Conservation (phyloP, 2,329 filamentous ascomycete genomes). For the Curvularia lunata region DNA sequence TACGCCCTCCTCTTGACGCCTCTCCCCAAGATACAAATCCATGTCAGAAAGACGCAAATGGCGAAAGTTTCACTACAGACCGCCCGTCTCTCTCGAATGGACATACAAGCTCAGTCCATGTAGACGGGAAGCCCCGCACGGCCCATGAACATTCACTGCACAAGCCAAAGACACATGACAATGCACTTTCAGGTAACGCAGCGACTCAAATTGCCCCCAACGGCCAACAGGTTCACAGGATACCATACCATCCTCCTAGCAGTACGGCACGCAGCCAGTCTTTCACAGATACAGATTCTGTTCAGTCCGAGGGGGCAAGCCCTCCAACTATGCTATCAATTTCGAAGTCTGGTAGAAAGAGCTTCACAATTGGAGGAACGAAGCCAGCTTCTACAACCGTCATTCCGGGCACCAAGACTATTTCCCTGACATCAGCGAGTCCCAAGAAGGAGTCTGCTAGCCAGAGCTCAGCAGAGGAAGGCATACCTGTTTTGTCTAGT, state of each 20-base stretch:
- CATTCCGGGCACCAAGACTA: background rate
- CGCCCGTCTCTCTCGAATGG: slow-evolving; percentile 14
- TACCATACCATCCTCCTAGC: slow-evolving; percentile 32
- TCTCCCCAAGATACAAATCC: background rate
- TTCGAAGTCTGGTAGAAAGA: slow-evolving; percentile 31
- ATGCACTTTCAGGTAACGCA: slow-evolving; percentile 14
- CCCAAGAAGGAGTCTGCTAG: background rate
- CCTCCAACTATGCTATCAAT: slow-evolving; percentile 20
- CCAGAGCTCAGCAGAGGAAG: background rate
- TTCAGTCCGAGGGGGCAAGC: slow-evolving; percentile 16
- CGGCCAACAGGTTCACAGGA: slow-evolving; percentile 38
- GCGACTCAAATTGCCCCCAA: slow-evolving; percentile 26
- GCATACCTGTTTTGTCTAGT: slow-evolving; percentile 29
- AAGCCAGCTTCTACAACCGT: background rate
- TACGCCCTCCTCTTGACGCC: slow-evolving; percentile 18
- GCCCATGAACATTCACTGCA: slow-evolving; percentile 22
- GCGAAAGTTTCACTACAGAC: background rate
- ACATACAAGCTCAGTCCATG: slow-evolving; percentile 7
- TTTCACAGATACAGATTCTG: slow-evolving; percentile 1
- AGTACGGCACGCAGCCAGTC: slow-evolving; percentile 10
- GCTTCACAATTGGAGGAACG: slow-evolving; percentile 22
- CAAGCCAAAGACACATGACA: slow-evolving; percentile 6
- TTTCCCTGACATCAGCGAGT: background rate
- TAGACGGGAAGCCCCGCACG: slow-evolving; percentile 12
- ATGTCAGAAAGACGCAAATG: background rate